These are phyloP conservation scores for Ilyonectria sp. DNA, from an alignment of 2,329 filamentous ascomycete genomes.

Conservation along the genomic window DNA sequence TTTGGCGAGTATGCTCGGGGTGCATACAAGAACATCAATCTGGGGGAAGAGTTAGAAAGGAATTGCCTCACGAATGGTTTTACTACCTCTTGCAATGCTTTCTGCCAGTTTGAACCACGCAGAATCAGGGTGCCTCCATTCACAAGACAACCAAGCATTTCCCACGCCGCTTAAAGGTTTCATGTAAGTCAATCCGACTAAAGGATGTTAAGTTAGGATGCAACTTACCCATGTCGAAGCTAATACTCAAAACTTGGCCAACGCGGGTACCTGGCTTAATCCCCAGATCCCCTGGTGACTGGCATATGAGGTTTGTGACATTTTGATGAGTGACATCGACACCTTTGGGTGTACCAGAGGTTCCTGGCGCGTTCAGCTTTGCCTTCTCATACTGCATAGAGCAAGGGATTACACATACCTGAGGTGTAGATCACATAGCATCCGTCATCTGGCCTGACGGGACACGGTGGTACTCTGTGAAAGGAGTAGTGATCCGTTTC, in stretches of 20 bases:
- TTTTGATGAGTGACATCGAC: constrained; percentile 71
- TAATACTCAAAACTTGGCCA: constrained; percentile 69
- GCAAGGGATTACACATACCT: constrained; percentile 49
- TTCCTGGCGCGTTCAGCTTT: constrained; percentile 54
- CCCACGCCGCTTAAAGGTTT: constrained; percentile 66
- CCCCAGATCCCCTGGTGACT: constrained; percentile 65
- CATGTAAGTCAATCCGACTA: neutral
- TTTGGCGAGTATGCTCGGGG: constrained; percentile 68
- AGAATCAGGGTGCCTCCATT: constrained; percentile 70
- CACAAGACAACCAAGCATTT: constrained; percentile 68
- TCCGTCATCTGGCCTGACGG: constrained; percentile 49
- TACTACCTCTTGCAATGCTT: constrained; percentile 60
- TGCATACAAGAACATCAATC: constrained; percentile 70
- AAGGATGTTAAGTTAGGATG: neutral
- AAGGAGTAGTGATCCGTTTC: neutral
- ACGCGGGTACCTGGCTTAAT: constrained; percentile 66
- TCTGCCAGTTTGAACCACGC: constrained; percentile 65
- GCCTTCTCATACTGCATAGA: neutral
- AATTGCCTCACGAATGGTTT: fast-evolving
- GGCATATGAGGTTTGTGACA: constrained; percentile 68
- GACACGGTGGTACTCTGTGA: constrained; percentile 5
- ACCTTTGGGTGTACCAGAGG: constrained; percentile 72
- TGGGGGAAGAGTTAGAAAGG: constrained; percentile 37
- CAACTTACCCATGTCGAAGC: constrained; percentile 72
- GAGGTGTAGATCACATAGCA: constrained; percentile 71